Evolutionary conservation across 2,329 filamentous ascomycete genomes (phyloP).

Genomic region (Tricladium varicosporioides): DNA sequence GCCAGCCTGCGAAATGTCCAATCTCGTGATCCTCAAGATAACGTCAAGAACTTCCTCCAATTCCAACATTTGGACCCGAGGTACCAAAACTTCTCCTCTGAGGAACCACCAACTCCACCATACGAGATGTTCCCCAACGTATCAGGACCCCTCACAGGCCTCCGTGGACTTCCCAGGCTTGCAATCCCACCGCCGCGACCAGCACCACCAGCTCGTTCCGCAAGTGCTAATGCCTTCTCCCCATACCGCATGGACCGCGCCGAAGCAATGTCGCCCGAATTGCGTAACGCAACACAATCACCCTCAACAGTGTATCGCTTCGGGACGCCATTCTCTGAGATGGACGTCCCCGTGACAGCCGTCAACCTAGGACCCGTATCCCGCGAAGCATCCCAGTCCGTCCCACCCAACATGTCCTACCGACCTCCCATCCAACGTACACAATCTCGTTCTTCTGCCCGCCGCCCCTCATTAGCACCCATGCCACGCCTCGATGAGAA

Average conservation of each 20-base stretch:
- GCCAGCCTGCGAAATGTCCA: slow-evolving; percentile 68
- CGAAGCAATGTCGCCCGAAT: slow-evolving; percentile 52
- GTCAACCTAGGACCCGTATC: slow-evolving; percentile 69
- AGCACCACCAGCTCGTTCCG: slow-evolving; percentile 30
- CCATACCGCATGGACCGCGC: slow-evolving; percentile 53
- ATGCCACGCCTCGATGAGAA: slow-evolving; percentile 71
- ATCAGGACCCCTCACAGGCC: slow-evolving; percentile 47
- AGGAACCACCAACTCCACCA: slow-evolving; percentile 68
- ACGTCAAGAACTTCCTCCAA: slow-evolving; percentile 84
- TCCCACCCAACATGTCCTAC: slow-evolving; percentile 91
- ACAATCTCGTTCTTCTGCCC: slow-evolving; percentile 48
- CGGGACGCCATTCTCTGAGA: slow-evolving; percentile 85
- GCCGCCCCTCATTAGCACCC: slow-evolving; percentile 66
- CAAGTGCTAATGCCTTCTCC: slow-evolving; percentile 39
- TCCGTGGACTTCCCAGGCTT: slow-evolving; percentile 60
- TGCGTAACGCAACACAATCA: slow-evolving; percentile 47
- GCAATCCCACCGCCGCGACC: slow-evolving; percentile 49
- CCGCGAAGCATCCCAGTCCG: slow-evolving; percentile 82
- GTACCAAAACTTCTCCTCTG: slow-evolving; percentile 38
- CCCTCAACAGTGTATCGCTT: slow-evolving; percentile 68
- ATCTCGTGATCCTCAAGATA: slow-evolving; percentile 81
- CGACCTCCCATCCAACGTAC: slow-evolving; percentile 40
- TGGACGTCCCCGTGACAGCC: slow-evolving; percentile 81
- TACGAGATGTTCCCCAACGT: slow-evolving; percentile 59
- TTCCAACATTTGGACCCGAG: slow-evolving; percentile 69